phyloP scores from a whole-genome alignment of 2,329 filamentous ascomycete genomes.

The Delphinella strobiligena region DNA sequence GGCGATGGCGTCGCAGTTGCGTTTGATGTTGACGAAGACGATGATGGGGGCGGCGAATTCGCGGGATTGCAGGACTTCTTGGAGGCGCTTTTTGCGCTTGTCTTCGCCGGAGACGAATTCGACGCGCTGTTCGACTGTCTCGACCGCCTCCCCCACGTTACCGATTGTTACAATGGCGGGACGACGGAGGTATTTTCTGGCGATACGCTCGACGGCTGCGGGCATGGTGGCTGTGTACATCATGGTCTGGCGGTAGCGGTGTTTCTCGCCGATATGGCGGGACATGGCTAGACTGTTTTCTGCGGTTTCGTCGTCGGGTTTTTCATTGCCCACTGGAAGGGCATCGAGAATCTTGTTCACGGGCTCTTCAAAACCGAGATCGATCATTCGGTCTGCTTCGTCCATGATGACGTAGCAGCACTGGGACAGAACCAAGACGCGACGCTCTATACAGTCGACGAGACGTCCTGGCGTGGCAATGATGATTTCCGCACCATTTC shows the following conservation, averaged over 20 bases:
- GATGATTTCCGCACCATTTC: slow-evolving; percentile 91
- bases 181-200: slow-evolving; percentile 88
- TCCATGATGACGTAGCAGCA: slow-evolving; percentile 99
- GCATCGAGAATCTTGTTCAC: slow-evolving; percentile 97
- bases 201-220: slow-evolving; percentile 79
- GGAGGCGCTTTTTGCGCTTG: slow-evolving; percentile 90
- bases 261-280: slow-evolving; percentile 58
- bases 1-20: slow-evolving; percentile 91
- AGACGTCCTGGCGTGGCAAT: slow-evolving; percentile 97
- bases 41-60: slow-evolving; percentile 87
- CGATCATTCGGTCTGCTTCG: slow-evolving; percentile 98
- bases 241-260: slow-evolving; percentile 93
- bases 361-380: slow-evolving; percentile 92
- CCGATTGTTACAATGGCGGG: slow-evolving; percentile 93
- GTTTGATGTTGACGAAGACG: slow-evolving; percentile 99
- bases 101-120: slow-evolving; percentile 87
- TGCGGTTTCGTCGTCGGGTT: slow-evolving; percentile 85
- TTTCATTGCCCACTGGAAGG: slow-evolving; percentile 83
- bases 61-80: slow-evolving; percentile 70
- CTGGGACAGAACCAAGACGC: slow-evolving; percentile 83
- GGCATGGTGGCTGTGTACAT: slow-evolving; percentile 99
- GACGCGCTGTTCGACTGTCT: slow-evolving; percentile 94
- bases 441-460: slow-evolving; percentile 90
- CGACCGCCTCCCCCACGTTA: slow-evolving; percentile 87
- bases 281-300: slow-evolving; percentile 82